phyloP scores from a whole-genome alignment of 257 asterid genomes.

The Solanum habrochaites region DNA sequence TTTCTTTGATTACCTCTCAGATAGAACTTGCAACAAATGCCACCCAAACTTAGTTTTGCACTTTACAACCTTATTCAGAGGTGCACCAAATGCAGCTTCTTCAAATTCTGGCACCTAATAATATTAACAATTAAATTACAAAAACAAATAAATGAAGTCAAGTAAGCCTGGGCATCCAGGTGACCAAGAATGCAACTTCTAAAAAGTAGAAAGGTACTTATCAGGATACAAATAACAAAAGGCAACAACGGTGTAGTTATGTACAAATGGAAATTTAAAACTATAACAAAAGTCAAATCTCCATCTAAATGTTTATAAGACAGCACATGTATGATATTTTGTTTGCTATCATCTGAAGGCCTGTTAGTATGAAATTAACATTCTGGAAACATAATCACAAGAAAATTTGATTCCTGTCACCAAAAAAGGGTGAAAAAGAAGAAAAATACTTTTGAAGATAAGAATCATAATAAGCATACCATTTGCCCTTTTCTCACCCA shows the following conservation, averaged over 20 bases:
- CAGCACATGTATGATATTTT: background rate
- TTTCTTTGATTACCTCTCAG: conserved; percentile 60
- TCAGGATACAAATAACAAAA: background rate
- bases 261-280: background rate
- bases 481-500: conserved; percentile 98
- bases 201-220: background rate
- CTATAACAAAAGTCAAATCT: background rate
- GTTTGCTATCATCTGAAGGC: background rate
- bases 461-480: conserved; percentile 58
- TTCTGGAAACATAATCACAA: background rate
- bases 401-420: background rate
- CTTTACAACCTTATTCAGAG: conserved; percentile 53
- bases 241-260: background rate
- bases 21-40: conserved; percentile 90
- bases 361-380: background rate
- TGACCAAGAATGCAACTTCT: background rate
- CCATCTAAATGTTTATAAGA: background rate
- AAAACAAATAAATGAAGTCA: background rate
- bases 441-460: background rate
- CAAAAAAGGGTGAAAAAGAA: background rate
- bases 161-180: background rate
- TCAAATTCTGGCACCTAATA: conserved; percentile 93
- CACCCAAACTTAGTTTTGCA: conserved; percentile 94
- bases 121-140: conserved; percentile 6
- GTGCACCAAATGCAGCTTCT: conserved; percentile 85